Conservation (phyloP, 139 green algal species). For the Picochlorum sp. region DNA sequence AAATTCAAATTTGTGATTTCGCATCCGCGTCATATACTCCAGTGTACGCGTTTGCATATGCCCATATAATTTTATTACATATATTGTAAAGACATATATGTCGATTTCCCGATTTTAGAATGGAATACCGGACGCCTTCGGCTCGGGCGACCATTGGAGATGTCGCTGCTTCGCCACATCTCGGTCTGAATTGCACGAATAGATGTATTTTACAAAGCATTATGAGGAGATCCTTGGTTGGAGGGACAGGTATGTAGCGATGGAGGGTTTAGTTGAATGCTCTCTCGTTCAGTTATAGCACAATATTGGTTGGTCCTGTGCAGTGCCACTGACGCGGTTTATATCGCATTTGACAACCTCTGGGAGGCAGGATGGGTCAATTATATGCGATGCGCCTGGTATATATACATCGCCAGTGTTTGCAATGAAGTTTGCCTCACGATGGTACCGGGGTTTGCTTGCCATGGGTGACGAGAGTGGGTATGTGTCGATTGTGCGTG, state of each 20-base stretch:
- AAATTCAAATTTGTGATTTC: not conserved
- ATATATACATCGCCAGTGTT: conserved; percentile 3
- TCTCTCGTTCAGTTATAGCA: not conserved
- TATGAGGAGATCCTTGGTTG: too few species aligned
- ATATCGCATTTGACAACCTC: not conserved
- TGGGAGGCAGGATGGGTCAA: not conserved
- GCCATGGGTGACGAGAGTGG: conserved; percentile 73
- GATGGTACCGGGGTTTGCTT: conserved; percentile 35
- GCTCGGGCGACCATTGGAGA: too few species aligned
- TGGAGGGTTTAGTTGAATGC: not conserved
- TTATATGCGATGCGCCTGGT: not conserved
- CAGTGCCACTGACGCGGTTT: conserved; percentile 1
- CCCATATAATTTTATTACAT: too few species aligned
- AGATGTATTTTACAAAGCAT: too few species aligned
- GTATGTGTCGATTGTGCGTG: conserved; percentile 55
- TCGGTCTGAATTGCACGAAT: too few species aligned
- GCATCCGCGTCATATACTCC: not conserved
- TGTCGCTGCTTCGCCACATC: too few species aligned
- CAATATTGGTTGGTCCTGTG: not conserved
- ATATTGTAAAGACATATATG: too few species aligned
- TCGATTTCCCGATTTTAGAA: too few species aligned
- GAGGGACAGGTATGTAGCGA: not conserved
- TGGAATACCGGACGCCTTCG: too few species aligned
- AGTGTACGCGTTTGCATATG: too few species aligned
- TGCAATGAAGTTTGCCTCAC: not conserved